Evolutionary conservation across 2,329 filamentous ascomycete species (phyloP), one percentile per base, ranked within the genome.

Genomic region (Colletotrichum gigasporum): DNA sequence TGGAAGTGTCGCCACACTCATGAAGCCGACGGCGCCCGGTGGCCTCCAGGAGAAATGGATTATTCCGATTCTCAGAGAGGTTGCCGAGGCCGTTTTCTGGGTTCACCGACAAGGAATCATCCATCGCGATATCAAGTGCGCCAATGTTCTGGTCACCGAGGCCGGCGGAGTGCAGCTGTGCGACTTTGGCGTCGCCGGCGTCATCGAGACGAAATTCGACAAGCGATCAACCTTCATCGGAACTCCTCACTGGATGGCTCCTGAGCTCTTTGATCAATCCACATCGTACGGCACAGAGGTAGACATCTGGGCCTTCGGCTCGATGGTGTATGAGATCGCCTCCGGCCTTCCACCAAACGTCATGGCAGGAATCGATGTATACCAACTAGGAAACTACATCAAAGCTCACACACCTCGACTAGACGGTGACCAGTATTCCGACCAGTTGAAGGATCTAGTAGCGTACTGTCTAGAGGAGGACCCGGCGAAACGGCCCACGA

Each of bases 181-280:
- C 73, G 92, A 96, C 73, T 96, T 96, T 75, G 92, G 93, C 68
- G 91, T 96, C 48, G 91, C 92, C 28, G 91, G 91, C 44, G 87
- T 93, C 47, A 86, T 94, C 60, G 91, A 94, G 73, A 90, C 85
- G 41, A 90, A 91, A 69, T 85, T 89, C 57, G 89, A 91, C 70
- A 96, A 96, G 77, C 83, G 92, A 55, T 90, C 90, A 4, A 95
- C 92, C 1, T 90, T 95, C 50, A 91, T 95, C 59, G 92, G 92
- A 20, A 96, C 93, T 0, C 90, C 90, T 3, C 89, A 94, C 75
- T 96, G 92, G 91, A 94, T 96, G 92, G 91, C 93, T 0, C 91
- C 91, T 0, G 93, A 96, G 71, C 82, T 95, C 11, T 90, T 91
- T 69, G 87, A 90, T 61, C 82, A 85, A 35, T 81, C 85, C 4